These are phyloP conservation scores for Solanum clarkiae DNA, from an alignment of 257 asterid species.

Conservation along the genomic window DNA sequence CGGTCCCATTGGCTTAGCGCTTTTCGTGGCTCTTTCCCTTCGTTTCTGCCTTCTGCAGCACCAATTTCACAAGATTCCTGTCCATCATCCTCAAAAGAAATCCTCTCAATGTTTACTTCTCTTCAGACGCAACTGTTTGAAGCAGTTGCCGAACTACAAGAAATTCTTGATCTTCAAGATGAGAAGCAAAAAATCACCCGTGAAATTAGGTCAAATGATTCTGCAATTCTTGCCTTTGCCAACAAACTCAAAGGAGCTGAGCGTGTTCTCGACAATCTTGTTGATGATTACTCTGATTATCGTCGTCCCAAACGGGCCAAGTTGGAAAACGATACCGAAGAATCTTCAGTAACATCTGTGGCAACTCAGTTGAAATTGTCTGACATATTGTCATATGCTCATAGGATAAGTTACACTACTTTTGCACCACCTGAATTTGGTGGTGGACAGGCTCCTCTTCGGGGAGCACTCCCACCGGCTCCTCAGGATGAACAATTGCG, in stretches of 20 bases:
- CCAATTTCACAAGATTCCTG: conserved; percentile 34
- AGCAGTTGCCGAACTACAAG: conserved; percentile 84
- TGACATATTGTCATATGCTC: conserved; percentile 73
- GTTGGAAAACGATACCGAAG: conserved; percentile 16
- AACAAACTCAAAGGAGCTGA: conserved; percentile 72
- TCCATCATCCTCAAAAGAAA: conserved; percentile 60
- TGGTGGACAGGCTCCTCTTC: conserved; percentile 69
- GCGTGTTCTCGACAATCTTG: conserved; percentile 65
- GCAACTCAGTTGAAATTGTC: conserved; percentile 63
- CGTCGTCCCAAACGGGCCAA: conserved; percentile 59
- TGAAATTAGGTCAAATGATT: conserved; percentile 58
- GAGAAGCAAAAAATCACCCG: conserved; percentile 59
- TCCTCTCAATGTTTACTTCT: conserved; percentile 37
- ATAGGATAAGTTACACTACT: conserved; percentile 82
- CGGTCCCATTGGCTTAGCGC: conserved; percentile 79
- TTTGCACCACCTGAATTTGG: conserved; percentile 96
- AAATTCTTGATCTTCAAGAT: conserved; percentile 88
- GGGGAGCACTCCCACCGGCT: conserved; percentile 93
- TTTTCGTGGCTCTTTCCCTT: conserved; percentile 70
- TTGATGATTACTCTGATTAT: conserved; percentile 80
- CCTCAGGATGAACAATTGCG: conserved; percentile 99
- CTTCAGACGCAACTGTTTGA: conserved; percentile 83
- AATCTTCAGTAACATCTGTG: conserved; percentile 51
- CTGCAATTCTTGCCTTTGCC: conserved; percentile 56
- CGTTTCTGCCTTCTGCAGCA: conserved; percentile 57